These are phyloP conservation scores for Pythium vanterpoolii DNA, from an alignment of 352 stramenopile genomes.

Conservation along the genomic window DNA sequence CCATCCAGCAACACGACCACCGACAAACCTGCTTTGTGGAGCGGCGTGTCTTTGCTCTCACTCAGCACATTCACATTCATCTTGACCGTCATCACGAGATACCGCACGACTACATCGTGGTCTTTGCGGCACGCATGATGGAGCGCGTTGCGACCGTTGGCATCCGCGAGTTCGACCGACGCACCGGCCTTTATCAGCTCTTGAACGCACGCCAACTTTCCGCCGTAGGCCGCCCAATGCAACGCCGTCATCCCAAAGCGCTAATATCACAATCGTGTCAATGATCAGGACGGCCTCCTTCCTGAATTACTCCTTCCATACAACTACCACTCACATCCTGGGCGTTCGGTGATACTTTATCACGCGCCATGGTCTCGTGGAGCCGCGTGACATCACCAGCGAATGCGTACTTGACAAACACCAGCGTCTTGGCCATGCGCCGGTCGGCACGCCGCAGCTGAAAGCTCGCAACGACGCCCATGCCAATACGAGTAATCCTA, in stretches of 20 bases:
- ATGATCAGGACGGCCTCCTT: not conserved
- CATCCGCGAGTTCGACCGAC: constrained; percentile 32
- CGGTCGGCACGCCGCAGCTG: constrained; percentile 22
- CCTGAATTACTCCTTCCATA: constrained; percentile 51
- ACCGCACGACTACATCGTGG: constrained; percentile 57
- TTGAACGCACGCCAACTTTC: constrained; percentile 48
- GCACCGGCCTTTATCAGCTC: constrained; percentile 53
- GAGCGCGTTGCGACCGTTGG: constrained; percentile 64
- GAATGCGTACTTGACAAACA: constrained; percentile 60
- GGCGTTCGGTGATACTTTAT: constrained; percentile 46
- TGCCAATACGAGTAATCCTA: too few species aligned
- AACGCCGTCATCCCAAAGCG: constrained; percentile 80
- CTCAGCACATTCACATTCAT: constrained; percentile 59
- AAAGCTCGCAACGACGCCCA: constrained; percentile 25
- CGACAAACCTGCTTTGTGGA: constrained; percentile 70
- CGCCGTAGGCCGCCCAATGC: constrained; percentile 70
- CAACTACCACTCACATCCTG: constrained; percentile 56
- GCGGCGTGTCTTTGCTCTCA: constrained; percentile 69
- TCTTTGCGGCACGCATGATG: constrained; percentile 79
- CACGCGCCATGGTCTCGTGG: constrained; percentile 42
- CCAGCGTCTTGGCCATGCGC: constrained; percentile 33
- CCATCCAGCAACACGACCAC: not conserved
- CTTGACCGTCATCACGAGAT: constrained; percentile 38
- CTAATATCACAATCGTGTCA: constrained; percentile 19
- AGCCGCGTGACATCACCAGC: constrained; percentile 45